These are phyloP conservation scores for Senecio squalidus DNA, from an alignment of 140 eudicot species.

Conservation along the genomic window DNA sequence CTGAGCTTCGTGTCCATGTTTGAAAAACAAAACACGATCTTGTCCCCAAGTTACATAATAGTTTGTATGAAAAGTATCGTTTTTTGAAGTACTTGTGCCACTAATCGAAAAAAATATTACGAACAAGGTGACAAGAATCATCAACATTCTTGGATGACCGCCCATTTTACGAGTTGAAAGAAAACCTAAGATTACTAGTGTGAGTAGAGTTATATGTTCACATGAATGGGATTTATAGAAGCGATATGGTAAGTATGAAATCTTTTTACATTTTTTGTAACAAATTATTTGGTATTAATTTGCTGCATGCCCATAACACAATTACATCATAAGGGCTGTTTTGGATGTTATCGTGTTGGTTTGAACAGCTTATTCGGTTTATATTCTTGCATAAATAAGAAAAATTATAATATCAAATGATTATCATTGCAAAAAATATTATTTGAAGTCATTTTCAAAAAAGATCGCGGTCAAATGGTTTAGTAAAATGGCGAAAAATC, in stretches of 20 bases:
- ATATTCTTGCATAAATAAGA: neutral
- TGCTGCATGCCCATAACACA: conserved; percentile 20
- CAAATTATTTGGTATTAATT: conserved; percentile 9
- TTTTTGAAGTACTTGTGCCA: conserved; percentile 1
- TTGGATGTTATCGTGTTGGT: conserved; percentile 23
- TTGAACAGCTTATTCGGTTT: conserved; percentile 19
- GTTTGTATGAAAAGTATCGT: conserved; percentile 39
- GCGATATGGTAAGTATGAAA: neutral
- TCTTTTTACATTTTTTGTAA: neutral
- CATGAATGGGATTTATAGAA: conserved; percentile 17
- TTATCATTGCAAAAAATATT: conserved; percentile 16
- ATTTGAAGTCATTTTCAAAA: conserved; percentile 19
- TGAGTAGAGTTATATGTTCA: conserved; percentile 2
- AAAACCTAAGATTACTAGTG: conserved; percentile 2
- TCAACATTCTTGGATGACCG: neutral
- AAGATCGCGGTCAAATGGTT: too few relatives aligned
- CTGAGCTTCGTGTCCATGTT: conserved; percentile 39
- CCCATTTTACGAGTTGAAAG: conserved; percentile 12
- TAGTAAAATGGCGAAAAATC: too few relatives aligned
- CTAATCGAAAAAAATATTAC: neutral
- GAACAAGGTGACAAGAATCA: neutral
- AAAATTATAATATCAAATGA: conserved; percentile 3
- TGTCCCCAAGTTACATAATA: conserved; percentile 59
- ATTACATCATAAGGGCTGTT: conserved; percentile 18
- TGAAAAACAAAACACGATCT: conserved; percentile 27